Base-by-base conservation (phyloP, 2,329 filamentous ascomycete genomes). In the Pezicula neosporulosa region DNA sequence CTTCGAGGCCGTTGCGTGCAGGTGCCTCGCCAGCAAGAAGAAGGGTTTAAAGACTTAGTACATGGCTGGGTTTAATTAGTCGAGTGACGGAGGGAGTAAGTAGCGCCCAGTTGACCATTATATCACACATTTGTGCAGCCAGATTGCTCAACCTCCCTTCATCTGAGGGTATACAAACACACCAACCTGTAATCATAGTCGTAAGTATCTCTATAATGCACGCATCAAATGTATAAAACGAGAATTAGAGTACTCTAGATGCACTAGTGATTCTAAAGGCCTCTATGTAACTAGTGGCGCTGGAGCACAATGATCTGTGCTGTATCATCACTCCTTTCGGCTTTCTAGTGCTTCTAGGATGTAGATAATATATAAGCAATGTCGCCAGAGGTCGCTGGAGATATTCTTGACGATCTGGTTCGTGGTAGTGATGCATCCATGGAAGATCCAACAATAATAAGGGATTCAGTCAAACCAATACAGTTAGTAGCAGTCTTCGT, bases 261-360 rank as follows among this genome's bases (percentile, higher is more conserved):
- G 35, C 24, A 5, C 30, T 38, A 18, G 30, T 37, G 28, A 52
- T 49, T 19, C 35, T 42, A 27, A 43, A 19, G n/a, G 24, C 50
- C 2, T 18, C 18, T 6, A 21, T 39, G 30, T 52, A 19, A 4
- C 6, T 33, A 12, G 2, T 3, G 12, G 48, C 48, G 21, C 15
- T 18, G 10, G 7, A 3, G 18, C 41, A 39, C 2, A 46, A 6
- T 10, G 42, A 6, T 10, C 15, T 2, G 15, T 51, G 49, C 15
- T 47, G 9, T 5, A 44, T 5, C 3, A 50, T 21, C 4, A 24
- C 4, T 2, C 30, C 52, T 42, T 61, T 61, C 9, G 59, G 57
- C 35, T 33, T 47, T 2, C 59, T 57, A 8, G 57, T 58, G 37
- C 68, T 71, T 16, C 69, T 50, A n/a, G 13, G 64, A 52, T 28